phyloP scores from a whole-genome alignment of 345 rosid species.

The Diplotaxis tenuifolia region DNA sequence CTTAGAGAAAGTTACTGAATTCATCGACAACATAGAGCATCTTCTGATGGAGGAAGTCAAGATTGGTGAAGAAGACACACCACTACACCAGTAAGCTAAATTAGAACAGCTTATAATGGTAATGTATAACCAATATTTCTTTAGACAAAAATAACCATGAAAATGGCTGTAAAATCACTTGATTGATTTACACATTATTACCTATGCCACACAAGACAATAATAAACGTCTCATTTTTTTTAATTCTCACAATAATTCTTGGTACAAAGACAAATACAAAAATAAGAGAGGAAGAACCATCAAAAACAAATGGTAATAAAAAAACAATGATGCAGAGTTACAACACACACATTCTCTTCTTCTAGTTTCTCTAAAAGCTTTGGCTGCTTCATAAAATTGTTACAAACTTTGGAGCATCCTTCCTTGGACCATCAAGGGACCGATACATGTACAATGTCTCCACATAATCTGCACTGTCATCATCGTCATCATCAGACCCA shows the following conservation, averaged over 20 bases:
- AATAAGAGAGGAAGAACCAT: background rate
- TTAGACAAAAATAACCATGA: background rate
- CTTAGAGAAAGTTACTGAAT: conserved; percentile 41
- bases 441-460: too few relatives aligned
- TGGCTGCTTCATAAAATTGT: too few relatives aligned
- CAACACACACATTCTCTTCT: too few relatives aligned
- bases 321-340: too few relatives aligned
- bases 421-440: too few relatives aligned
- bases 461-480: background rate
- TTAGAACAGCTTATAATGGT: background rate
- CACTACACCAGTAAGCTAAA: background rate
- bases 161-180: conserved; percentile 13
- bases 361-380: too few relatives aligned
- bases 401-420: too few relatives aligned
- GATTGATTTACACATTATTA: background rate
- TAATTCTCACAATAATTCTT: background rate
- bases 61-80: conserved; percentile 3
- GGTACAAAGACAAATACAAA: background rate
- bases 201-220: conserved; percentile 2
- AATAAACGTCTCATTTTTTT: conserved; percentile 14
- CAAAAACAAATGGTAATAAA: too few relatives aligned
- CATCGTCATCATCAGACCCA: conserved; percentile 43
- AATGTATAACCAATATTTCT: background rate
- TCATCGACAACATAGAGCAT: conserved; percentile 50
- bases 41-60: conserved; percentile 32